Evolutionary conservation across 208 protist genomes (phyloP).

Genomic region (Acanthamoeba polyphaga): DNA sequence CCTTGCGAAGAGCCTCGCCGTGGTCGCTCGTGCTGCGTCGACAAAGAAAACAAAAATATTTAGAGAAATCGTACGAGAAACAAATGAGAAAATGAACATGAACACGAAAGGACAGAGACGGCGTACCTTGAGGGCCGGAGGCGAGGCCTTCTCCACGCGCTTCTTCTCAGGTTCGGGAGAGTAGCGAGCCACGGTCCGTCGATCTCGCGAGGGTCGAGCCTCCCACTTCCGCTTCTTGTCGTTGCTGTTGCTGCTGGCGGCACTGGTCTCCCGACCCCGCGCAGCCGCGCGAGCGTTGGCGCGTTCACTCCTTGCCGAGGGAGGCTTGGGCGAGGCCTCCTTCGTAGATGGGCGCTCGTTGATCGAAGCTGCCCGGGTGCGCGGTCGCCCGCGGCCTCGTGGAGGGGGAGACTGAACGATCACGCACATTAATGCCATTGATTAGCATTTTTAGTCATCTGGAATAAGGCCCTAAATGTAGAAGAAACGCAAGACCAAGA

Average conservation of each 20-base stretch:
- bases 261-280: not conserved
- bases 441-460: too few species aligned
- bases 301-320: not conserved
- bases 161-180: not conserved
- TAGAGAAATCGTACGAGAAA: not conserved
- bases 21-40: too few species aligned
- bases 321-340: not conserved
- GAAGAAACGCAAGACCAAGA: too few species aligned
- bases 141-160: not conserved
- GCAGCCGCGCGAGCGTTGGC: not conserved
- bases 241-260: not conserved
- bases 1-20: too few species aligned
- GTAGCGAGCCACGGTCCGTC: not conserved
- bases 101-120: too few species aligned
- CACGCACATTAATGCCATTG: too few species aligned
- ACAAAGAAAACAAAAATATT: not conserved
- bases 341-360: not conserved
- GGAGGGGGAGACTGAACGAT: too few species aligned
- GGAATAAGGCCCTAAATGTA: too few species aligned
- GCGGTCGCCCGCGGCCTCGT: too few species aligned
- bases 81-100: not conserved
- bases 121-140: not conserved
- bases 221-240: slow-evolving; percentile 18
- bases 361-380: not conserved
- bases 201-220: not conserved